Percentiles rank a stretch among this genome's conserved stretches.
These are phyloP conservation scores for Botrytis byssoidea DNA, from an alignment of 2,329 filamentous ascomycete species.

Conservation along the genomic window DNA sequence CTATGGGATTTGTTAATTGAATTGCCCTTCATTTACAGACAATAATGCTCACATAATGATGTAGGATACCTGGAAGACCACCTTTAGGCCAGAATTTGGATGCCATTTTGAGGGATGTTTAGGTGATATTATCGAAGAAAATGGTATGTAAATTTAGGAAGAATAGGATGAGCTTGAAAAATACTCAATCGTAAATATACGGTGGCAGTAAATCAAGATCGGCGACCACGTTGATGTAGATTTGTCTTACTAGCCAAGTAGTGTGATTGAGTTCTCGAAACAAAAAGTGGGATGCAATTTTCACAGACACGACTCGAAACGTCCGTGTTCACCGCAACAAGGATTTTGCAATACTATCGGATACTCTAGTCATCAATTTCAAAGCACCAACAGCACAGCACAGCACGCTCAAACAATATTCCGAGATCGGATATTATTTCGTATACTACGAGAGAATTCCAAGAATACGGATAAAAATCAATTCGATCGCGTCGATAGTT, in stretches of 20 bases:
- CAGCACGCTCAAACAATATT: background rate
- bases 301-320: background rate
- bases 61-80: slow-evolving; percentile 37
- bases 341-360: background rate
- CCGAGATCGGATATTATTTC: background rate
- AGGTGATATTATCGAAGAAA: background rate
- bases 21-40: background rate
- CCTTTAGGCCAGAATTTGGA: slow-evolving; percentile 41
- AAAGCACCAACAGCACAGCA: background rate
- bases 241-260: background rate
- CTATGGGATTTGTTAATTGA: slow-evolving; percentile 30
- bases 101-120: slow-evolving; percentile 46
- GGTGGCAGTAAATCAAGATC: background rate
- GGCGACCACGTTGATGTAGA: background rate
- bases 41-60: slow-evolving; percentile 37
- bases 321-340: background rate
- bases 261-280: background rate
- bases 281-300: slow-evolving; percentile 13
- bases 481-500: background rate
- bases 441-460: background rate
- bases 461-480: background rate
- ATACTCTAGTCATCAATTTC: background rate
- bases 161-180: background rate
- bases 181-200: background rate
- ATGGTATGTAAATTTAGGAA: background rate